A percentile compares a stretch with the other conserved stretches of the same genome.
phyloP scores from a whole-genome alignment of 179 eudicot species.

The Carnegiea gigantea region DNA sequence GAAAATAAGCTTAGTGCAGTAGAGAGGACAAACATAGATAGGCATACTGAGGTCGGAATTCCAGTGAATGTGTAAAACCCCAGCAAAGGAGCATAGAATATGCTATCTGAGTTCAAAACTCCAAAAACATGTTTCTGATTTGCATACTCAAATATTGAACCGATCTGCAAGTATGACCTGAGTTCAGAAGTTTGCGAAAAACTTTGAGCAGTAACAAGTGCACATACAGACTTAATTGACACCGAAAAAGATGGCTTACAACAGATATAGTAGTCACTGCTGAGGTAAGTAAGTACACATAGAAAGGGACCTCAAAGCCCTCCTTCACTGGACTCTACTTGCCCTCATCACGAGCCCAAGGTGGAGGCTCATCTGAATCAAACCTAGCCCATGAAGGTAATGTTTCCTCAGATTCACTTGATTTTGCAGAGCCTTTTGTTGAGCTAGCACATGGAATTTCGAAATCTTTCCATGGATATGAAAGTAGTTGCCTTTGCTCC shows the following conservation, averaged over 20 bases:
- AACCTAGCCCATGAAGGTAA: constrained; percentile 87
- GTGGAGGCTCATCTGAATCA: constrained; percentile 85
- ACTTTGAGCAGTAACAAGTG: not conserved
- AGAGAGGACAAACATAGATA: no score
- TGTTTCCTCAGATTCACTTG: constrained; percentile 45
- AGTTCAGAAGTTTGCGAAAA: not conserved
- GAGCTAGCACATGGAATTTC: not conserved
- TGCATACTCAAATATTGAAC: constrained; percentile 33
- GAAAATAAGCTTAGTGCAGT: not conserved
- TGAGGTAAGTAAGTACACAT: constrained; percentile 84
- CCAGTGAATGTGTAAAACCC: no score
- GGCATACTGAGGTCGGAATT: no score
- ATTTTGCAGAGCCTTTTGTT: constrained; percentile 41
- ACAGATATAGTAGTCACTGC: constrained; percentile 95
- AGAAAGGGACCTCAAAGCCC: constrained; percentile 59
- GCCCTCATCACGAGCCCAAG: constrained; percentile 82
- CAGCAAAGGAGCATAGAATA: no score
- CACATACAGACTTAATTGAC: not conserved
- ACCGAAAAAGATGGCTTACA: constrained; percentile 34
- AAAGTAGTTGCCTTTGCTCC: no score
- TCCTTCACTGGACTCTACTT: constrained; percentile 35
- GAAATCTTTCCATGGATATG: no score
- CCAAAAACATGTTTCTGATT: no score
- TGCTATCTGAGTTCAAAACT: no score
- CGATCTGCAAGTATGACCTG: constrained; percentile 53